These are phyloP conservation scores for Immersiella caudata DNA, from an alignment of 495 filamentous ascomycete species.

Conservation along the genomic window DNA sequence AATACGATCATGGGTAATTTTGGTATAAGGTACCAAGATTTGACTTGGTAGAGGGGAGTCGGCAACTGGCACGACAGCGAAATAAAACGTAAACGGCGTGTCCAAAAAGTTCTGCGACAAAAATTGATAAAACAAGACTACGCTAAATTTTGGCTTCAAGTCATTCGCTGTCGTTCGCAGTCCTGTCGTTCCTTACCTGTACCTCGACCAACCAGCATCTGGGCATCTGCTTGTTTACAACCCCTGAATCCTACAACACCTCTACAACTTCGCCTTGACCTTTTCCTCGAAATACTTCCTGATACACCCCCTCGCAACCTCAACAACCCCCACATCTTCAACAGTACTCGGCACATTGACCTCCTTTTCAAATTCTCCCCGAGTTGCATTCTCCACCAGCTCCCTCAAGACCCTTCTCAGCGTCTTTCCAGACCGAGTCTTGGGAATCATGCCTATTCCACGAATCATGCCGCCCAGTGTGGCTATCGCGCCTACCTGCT, in stretches of 20 bases:
- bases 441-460: slow-evolving; percentile 87
- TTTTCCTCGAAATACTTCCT: slow-evolving; percentile 57
- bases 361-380: slow-evolving; percentile 52
- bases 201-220: too few relatives aligned
- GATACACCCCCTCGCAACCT: slow-evolving; percentile 51
- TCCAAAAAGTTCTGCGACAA: too few relatives aligned
- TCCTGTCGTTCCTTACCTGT: too few relatives aligned
- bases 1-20: too few relatives aligned
- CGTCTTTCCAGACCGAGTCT: slow-evolving; percentile 87
- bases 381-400: slow-evolving; percentile 69
- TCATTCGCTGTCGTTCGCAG: too few relatives aligned
- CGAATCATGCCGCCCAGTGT: slow-evolving; percentile 81
- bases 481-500: slow-evolving; percentile 86
- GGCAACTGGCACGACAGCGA: too few relatives aligned
- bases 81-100: too few relatives aligned
- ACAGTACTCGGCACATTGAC: slow-evolving; percentile 58
- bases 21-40: too few relatives aligned
- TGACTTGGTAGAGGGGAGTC: too few relatives aligned
- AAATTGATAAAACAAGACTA: too few relatives aligned
- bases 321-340: slow-evolving; percentile 55
- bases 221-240: too few relatives aligned
- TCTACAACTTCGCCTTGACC: slow-evolving; percentile 54
- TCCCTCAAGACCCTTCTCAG: slow-evolving; percentile 78
- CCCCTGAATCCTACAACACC: background rate
- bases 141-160: too few relatives aligned